A percentile compares a stretch with the other conserved stretches of the same genome.
Conservation (phyloP, 78 protist genomes). For the Dictyostelium brefeldianum region DNA sequence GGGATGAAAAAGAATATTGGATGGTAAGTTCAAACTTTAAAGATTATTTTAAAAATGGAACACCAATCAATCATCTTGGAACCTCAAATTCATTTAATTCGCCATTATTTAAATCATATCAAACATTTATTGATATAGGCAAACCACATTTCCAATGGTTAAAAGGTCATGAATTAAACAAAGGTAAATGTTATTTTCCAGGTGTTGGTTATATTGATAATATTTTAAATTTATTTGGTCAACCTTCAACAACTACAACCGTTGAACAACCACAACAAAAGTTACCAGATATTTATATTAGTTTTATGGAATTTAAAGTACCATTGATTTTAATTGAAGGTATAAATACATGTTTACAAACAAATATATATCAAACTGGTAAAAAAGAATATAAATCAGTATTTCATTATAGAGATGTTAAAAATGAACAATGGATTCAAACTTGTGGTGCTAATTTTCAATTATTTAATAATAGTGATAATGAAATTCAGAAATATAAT, state of each 20-base stretch:
- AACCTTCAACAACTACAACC: too few species aligned
- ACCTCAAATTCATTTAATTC: not conserved
- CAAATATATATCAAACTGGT: not conserved
- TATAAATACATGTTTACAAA: not conserved
- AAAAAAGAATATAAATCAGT: not conserved
- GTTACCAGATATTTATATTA: not conserved
- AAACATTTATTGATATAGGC: not conserved
- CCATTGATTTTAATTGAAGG: constrained; percentile 10
- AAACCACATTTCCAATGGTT: not conserved
- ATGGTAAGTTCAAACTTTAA: not conserved
- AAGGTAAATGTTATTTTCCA: not conserved
- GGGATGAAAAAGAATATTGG: too few species aligned
- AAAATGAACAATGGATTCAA: not conserved
- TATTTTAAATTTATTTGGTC: not conserved
- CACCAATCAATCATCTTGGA: not conserved
- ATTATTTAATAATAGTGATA: not conserved
- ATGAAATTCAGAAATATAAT: not conserved
- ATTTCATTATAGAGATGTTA: not conserved
- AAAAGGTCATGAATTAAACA: not conserved
- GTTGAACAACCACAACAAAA: not conserved
- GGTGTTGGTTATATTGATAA: not conserved
- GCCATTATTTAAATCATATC: not conserved
- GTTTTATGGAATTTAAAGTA: not conserved
- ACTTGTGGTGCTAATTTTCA: not conserved
- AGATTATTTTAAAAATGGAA: not conserved